Base-by-base conservation (phyloP, 108 stramenopile species). In the Cyclotella cryptica region DNA sequence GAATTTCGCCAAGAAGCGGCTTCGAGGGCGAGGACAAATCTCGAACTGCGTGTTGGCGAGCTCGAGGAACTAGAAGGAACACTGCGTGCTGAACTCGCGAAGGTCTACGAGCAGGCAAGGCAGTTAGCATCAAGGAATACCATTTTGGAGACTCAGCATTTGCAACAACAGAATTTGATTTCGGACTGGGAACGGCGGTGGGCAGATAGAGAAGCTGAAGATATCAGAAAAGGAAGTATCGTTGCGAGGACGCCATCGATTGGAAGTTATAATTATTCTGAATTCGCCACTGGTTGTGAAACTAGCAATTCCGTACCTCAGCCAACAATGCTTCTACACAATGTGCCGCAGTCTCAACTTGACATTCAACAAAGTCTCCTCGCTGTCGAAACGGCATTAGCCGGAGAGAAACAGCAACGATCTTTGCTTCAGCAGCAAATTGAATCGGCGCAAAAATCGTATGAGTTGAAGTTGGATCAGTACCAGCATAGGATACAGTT, bases 31-130 rank as follows among this genome's bases (percentile, higher is more conserved):
- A 79, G 89, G 61, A 80, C 89, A 21, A 84, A 81, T 55, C 81
- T 91, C 39, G 83, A 93, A 53, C 61, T 93, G n/a, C 86, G 90
- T 15, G 81, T 93, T 15, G 92, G 90, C 15, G 92, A 93, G 65
- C 70, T 93, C 52, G 92, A 93, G 65, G 92, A 93, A 82, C 58
- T 93, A 2, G 92, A 93, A 40, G 79, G 77, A 18, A 78, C 69
- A 19, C 72, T 84, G 12, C 83, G 77, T 12, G n/a, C 47, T 14
- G 88, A 93, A 67, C 64, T 91, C 17, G 67, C 77, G 35, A 65
- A 69, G 46, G 55, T 93, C 13, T 91, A 91, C 68, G 53, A 83
- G 35, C 29, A 79, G 19, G 57, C 85, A 10, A 67, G 76, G 22
- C 44, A 74, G 40, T 78, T 90, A 67, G 67, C 79, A n/a, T 73